phyloP scores from a whole-genome alignment of 345 rosid species.

The Schrenkiella parvula region DNA sequence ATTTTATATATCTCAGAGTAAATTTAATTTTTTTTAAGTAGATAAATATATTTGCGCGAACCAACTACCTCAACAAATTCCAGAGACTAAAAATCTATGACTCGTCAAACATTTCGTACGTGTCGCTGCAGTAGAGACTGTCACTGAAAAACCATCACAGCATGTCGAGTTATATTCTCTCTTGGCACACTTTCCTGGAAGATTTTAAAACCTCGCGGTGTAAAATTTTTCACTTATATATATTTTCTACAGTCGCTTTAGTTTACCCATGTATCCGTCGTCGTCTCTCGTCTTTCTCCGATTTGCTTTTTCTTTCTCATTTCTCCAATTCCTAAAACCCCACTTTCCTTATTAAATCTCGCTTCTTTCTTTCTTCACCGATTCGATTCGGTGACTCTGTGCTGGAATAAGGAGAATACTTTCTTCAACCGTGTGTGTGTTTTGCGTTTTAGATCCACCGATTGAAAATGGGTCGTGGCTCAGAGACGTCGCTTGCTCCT shows the following conservation, averaged over 20 bases:
- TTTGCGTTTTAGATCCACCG: neutral
- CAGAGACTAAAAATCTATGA: neutral
- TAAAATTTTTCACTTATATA: neutral
- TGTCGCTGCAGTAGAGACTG: neutral
- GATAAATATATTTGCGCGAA: no score
- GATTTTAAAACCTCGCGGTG: neutral
- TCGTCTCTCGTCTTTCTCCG: conserved; percentile 16
- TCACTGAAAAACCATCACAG: conserved; percentile 3
- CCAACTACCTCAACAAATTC: conserved; percentile 9
- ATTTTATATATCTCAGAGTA: no score
- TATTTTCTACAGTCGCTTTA: neutral
- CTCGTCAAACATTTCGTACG: conserved; percentile 1
- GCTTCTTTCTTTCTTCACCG: neutral
- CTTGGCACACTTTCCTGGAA: conserved; percentile 16
- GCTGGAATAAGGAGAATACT: neutral
- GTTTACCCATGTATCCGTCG: conserved; percentile 12
- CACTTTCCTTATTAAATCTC: neutral
- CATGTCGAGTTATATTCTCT: neutral
- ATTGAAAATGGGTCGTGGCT: conserved; percentile 51
- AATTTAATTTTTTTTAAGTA: no score
- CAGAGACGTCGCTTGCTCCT: conserved; percentile 63
- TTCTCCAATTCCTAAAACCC: neutral
- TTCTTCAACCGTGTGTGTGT: neutral
- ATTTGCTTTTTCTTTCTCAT: neutral
- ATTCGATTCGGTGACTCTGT: neutral